Base-by-base conservation (phyloP, 352 stramenopile species). In the Lagenidium giganteum region DNA sequence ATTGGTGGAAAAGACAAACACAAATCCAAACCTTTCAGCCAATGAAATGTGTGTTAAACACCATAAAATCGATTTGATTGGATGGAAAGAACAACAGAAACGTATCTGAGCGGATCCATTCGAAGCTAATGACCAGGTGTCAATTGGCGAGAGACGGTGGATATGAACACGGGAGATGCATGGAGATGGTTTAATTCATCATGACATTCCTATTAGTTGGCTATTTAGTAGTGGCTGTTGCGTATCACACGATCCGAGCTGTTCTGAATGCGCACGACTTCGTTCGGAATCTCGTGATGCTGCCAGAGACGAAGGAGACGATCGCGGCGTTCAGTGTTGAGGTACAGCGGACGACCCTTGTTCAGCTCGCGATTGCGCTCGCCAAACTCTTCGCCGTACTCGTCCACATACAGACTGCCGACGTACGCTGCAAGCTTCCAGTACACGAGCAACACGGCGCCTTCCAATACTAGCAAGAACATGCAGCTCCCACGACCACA, bases 221-320 rank as follows among this genome's bases (percentile, higher is more conserved):
- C 12, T 20, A 2, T 13, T 48, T 73, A 93, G 63, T 93, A 94
- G 56, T 92, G 78, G 35, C 82, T 92, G 45, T 94, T 92, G 52
- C 77, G 75, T 30, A 94, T 90, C 32, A 94, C 76, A 16, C 80
- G 77, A 48, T 92, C 80, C n/a, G 77, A 90, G 57, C 70, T 91
- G 57, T 94, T 94, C 56, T 92, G 79, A 39, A 90, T 91, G 41
- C 87, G 84, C 27, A 94, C 82, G 23, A 94, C 79, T 52, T 92
- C 82, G 45, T 88, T 87, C 20, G 80, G 79, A 48, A 94, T 90
- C 53, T 87, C 75, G 44, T 94, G 82, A 17, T 70, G 67, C 38
- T 74, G 52, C 82, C 82, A 94, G 5, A 94, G 56, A 5, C 76
- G 72, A 47, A 92, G 47, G 17, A 94, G 56, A 3, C 74, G 70